A percentile compares a stretch with the other conserved stretches of the same genome.
Evolutionary conservation across 2,329 filamentous ascomycete genomes (phyloP).

Genomic region (Aspergillus puulaauensis): DNA sequence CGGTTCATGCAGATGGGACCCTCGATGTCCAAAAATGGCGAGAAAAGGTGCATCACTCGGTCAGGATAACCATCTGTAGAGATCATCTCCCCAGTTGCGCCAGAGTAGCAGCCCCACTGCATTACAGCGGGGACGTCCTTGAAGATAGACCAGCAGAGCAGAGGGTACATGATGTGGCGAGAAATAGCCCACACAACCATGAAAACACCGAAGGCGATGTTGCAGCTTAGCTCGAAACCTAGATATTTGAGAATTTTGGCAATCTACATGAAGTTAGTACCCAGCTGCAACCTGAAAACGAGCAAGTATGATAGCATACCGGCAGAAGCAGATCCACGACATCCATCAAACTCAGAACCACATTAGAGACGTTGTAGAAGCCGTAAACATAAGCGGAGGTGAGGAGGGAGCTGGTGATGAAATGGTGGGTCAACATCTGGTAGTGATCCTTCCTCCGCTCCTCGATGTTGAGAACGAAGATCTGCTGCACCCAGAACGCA

Average conservation of each 20-base stretch:
- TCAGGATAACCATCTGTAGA: slow-evolving; percentile 37
- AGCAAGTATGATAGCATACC: slow-evolving; percentile 52
- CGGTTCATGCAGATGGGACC: slow-evolving; percentile 79
- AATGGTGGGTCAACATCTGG: slow-evolving; percentile 94
- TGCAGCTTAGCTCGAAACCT: slow-evolving; percentile 72
- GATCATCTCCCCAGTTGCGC: slow-evolving; percentile 39
- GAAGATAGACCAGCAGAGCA: slow-evolving; percentile 81
- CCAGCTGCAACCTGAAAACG: neutral
- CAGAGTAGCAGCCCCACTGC: slow-evolving; percentile 69
- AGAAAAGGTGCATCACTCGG: slow-evolving; percentile 63
- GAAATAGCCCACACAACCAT: slow-evolving; percentile 80
- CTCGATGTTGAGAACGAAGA: slow-evolving; percentile 92
- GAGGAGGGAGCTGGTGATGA: slow-evolving; percentile 82
- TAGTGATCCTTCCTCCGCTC: slow-evolving; percentile 90
- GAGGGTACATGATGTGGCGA: slow-evolving; percentile 77
- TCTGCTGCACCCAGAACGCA: slow-evolving; percentile 91
- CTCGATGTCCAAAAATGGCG: slow-evolving; percentile 69
- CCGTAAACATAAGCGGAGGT: slow-evolving; percentile 82
- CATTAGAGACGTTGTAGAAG: slow-evolving; percentile 80
- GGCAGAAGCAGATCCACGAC: slow-evolving; percentile 85
- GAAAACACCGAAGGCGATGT: slow-evolving; percentile 80
- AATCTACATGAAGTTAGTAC: slow-evolving; percentile 50
- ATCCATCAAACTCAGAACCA: slow-evolving; percentile 91
- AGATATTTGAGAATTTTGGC: slow-evolving; percentile 95
- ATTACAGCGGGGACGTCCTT: slow-evolving; percentile 63